Base-by-base conservation (phyloP, 805 yeast species). In the Komagataella phaffii region DNA sequence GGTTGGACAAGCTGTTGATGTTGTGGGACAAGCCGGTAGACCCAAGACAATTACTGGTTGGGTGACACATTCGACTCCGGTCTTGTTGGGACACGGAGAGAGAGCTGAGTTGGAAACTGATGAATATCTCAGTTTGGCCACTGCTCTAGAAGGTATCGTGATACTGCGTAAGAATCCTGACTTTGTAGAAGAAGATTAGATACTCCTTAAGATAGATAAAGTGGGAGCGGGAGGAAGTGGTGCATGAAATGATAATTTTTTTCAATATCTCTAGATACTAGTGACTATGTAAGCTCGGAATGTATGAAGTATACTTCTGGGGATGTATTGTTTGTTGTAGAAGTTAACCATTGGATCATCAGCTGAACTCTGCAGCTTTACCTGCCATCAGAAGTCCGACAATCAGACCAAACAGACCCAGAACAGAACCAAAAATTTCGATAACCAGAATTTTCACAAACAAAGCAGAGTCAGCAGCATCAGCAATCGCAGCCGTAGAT, bases 21-120 rank as follows among this genome's bases (percentile, higher is more conserved):
- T 90, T 45, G 98, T 93, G 55, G 99, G 99, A 40, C 98, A 91
- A 67, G 99, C 98, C 0, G 99, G 99, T 71, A 88, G 88, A 60
- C 99, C 99, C 49, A 93, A 93, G 74, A 90, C 97, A 10, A 93
- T 93, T 49, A 93, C 99, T 3, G 99, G 99, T 44, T 93, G 99
- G 99, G 98, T 93, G 18, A 93, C 99, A 1, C 99, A 93, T 63
- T 86, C 93, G 4, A 93, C 99, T 0, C 99, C 99, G 0, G 99
- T 93, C 18, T 73, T 93, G 59, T 74, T 93, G 52, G 90, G 93
- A 45, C 82, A 83, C 59, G 98, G 98, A 47, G 99, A 93, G 67
- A 77, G 97, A 56, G 99, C 99, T 0, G 99, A 93, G 67, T 73
- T 93, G 58, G 99, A 95, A 64, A 89, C 86, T 59, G 95, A 89